Percentiles rank a stretch among this genome's conserved stretches.
Conservation (phyloP, 768 basidiomycete species). For the Russula earlei region DNA sequence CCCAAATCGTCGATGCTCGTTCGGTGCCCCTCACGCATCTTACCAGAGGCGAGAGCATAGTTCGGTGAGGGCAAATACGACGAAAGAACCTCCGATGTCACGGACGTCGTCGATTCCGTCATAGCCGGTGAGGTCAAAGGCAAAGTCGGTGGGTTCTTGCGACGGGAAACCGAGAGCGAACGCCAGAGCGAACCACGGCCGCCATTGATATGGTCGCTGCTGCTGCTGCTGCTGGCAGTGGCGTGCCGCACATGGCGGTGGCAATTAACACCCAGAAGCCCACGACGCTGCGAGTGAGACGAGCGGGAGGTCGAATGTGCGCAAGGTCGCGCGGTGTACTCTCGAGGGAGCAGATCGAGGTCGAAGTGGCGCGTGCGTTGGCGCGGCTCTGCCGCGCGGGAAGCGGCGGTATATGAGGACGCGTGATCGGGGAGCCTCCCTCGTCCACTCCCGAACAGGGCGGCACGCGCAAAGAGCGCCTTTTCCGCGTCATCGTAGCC, state of each 20-base stretch:
- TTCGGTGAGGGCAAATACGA: slow-evolving; percentile 19
- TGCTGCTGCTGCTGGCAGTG: not conserved
- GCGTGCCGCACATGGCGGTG: not conserved
- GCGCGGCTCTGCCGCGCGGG: slow-evolving; percentile 1
- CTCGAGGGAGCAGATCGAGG: not conserved
- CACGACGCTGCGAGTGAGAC: not conserved
- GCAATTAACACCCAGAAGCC: not conserved
- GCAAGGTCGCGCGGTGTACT: not conserved
- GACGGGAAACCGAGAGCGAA: slow-evolving; percentile 4
- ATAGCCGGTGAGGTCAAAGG: slow-evolving; percentile 2
- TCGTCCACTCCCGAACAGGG: not conserved
- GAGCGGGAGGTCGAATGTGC: not conserved
- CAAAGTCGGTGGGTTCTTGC: not conserved
- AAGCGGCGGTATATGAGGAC: not conserved
- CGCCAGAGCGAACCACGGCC: slow-evolving; percentile 4
- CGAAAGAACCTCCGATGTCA: slow-evolving; percentile 16
- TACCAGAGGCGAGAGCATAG: not conserved
- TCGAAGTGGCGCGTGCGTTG: not conserved
- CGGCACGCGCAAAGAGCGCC: slow-evolving; percentile 6
- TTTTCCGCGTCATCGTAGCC: slow-evolving; percentile 8
- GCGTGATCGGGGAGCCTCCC: not conserved
- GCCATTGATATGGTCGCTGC: too few species aligned
- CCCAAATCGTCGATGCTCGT: not conserved
- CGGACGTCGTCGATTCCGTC: slow-evolving; percentile 13
- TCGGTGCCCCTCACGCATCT: not conserved